Conservation (phyloP, 1,284 basidiomycete species). For the Cyathus olla region DNA sequence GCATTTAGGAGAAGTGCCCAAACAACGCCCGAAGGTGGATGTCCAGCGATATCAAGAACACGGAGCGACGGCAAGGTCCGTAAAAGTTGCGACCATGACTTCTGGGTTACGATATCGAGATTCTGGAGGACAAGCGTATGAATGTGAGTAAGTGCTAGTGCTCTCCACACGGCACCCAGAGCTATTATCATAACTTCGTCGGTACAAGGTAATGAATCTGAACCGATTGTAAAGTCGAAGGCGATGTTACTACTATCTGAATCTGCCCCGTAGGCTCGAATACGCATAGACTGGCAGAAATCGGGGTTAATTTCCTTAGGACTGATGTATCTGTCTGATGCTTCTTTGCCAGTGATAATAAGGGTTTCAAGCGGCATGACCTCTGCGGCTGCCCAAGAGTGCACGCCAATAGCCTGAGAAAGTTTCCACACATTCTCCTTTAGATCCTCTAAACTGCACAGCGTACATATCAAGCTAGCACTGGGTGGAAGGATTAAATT, state of each 20-base stretch:
- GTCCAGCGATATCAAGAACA: conserved; percentile 43
- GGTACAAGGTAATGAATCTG: conserved; percentile 26
- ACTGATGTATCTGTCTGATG: conserved; percentile 27
- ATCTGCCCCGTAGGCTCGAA: conserved; percentile 38
- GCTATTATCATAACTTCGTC: conserved; percentile 41
- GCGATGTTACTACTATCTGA: conserved; percentile 23
- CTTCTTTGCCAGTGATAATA: conserved; percentile 37
- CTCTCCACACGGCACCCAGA: conserved; percentile 38
- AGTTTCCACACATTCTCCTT: conserved; percentile 37
- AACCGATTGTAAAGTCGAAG: conserved; percentile 40
- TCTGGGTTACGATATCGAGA: conserved; percentile 48
- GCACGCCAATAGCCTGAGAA: conserved; percentile 31
- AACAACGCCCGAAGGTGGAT: conserved; percentile 46
- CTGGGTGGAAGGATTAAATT: conserved; percentile 34
- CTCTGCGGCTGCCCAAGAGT: conserved; percentile 26
- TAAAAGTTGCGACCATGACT: conserved; percentile 46
- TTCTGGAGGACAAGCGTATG: conserved; percentile 45
- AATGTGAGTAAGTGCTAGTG: conserved; percentile 40
- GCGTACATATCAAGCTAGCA: conserved; percentile 30
- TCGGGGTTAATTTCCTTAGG: conserved; percentile 31
- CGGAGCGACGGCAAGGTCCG: conserved; percentile 36
- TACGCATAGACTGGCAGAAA: conserved; percentile 43
- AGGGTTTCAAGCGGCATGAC: conserved; percentile 36
- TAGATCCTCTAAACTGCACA: conserved; percentile 37
- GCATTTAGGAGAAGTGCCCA: conserved; percentile 51